Evolutionary conservation across 352 stramenopile genomes (phyloP).

Genomic region (Globisporangium cystogenes): DNA sequence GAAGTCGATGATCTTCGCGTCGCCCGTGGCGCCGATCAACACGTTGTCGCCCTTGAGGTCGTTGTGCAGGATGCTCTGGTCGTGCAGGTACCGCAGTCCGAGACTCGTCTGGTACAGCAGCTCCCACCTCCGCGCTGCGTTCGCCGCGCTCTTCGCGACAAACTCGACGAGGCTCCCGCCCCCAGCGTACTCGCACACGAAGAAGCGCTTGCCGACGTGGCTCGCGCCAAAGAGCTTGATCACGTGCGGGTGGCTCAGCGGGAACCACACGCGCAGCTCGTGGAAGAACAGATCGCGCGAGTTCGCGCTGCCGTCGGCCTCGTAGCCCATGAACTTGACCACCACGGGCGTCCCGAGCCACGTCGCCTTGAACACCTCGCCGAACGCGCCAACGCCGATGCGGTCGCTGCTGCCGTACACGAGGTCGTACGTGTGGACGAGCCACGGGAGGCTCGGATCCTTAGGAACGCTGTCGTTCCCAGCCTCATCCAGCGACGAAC

Average conservation of each 20-base stretch:
- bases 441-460: neutral
- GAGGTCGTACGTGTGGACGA: neutral
- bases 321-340: constrained; percentile 8
- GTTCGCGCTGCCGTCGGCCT: neutral
- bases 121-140: neutral
- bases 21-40: neutral
- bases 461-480: neutral
- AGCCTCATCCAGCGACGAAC: neutral
- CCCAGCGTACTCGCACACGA: constrained; percentile 4
- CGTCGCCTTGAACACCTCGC: constrained; percentile 2
- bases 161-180: constrained; percentile 1
- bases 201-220: constrained; percentile 6
- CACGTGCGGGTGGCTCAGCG: constrained; percentile 5
- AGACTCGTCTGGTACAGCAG: neutral
- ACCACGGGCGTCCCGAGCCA: constrained; percentile 4
- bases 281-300: constrained; percentile 3
- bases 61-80: constrained; percentile 3
- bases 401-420: neutral
- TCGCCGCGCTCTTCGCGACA: neutral
- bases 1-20: constrained; percentile 8
- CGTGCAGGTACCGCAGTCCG: constrained; percentile 2
- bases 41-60: constrained; percentile 8
- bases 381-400: constrained; percentile 1
- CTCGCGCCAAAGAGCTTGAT: constrained; percentile 7
- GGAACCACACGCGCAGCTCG: constrained; percentile 9